Evolutionary conservation across 2,329 filamentous ascomycete species (phyloP), one percentile per base, ranked within the genome.

Genomic region (Pseudogymnoascus sp.): DNA sequence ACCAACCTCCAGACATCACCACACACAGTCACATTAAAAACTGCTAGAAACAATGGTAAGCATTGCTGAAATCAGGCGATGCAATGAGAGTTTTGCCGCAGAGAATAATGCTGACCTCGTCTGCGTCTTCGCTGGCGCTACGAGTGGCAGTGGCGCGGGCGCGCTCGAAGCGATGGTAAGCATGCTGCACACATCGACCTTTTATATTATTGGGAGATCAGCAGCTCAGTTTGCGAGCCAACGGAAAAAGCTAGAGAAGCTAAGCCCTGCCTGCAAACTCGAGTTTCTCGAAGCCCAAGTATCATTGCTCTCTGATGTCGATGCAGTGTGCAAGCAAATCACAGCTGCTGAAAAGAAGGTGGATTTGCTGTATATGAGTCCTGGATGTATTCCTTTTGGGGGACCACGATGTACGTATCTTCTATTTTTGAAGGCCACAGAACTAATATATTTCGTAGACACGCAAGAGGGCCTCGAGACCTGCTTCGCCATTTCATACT

Each of bases 381-480:
- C 74, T 4, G 78, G 78, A 0, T 71, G 68, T 61, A 38, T 74
- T 22, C 67, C 70, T 6, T 66, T 71, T 28, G 66, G 64, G 11
- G 70, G 68, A 3, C 63, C 69, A 60, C 35, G 38, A 22, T 67
- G 68, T 70, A 68, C 22, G 62, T 65, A 54, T 12, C 12, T 32
- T 54, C 4, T 6, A 12, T 2, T 12, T 16, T 32, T 54, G 70
- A 71, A 38, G 22, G 6, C 18, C 11, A 14, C 8, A 3, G 22
- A 4, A 59, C 47, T 61, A 20, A 81, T 9, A 50, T 20, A 20
- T 20, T 18, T 2, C 20, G n/a, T 32, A 72, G 83, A 85, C 63
- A 85, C 82, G 0, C 59, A 72, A 0, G 85, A 88, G 70, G 81
- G 81, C 2, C 73, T 88, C 1, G 77, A 82, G 59, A 74, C 77